A percentile compares a stretch with the other conserved stretches of the same genome.
phyloP scores from a whole-genome alignment of 805 yeast species.

The Brettanomyces anomalus region DNA sequence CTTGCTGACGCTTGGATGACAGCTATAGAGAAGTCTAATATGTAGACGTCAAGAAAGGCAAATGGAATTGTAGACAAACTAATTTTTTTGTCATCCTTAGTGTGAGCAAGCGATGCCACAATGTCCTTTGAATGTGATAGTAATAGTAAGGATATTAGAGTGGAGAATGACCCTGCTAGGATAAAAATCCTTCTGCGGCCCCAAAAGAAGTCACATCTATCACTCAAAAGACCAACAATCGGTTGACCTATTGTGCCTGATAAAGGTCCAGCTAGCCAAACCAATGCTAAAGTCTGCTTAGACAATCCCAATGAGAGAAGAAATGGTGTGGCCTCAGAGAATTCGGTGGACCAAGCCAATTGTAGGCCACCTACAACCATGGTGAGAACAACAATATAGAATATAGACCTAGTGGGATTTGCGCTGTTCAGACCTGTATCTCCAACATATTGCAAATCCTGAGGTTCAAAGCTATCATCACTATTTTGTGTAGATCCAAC shows the following conservation, averaged over 20 bases:
- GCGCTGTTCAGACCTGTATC: too few species aligned
- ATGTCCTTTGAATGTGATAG: slow-evolving; percentile 38
- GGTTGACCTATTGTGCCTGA: slow-evolving; percentile 61
- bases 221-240: slow-evolving; percentile 49
- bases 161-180: slow-evolving; percentile 42
- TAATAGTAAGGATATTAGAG: slow-evolving; percentile 34
- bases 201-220: slow-evolving; percentile 32
- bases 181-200: slow-evolving; percentile 55
- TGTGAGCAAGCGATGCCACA: slow-evolving; percentile 23
- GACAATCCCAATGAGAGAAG: slow-evolving; percentile 54
- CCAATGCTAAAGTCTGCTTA: slow-evolving; percentile 42
- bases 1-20: slow-evolving; percentile 53
- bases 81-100: slow-evolving; percentile 15
- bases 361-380: slow-evolving; percentile 49
- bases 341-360: slow-evolving; percentile 58
- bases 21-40: slow-evolving; percentile 48
- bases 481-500: too few species aligned
- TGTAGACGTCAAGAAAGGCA: slow-evolving; percentile 45
- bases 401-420: slow-evolving; percentile 36
- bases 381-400: slow-evolving; percentile 37
- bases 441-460: too few species aligned
- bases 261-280: slow-evolving; percentile 63
- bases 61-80: slow-evolving; percentile 32
- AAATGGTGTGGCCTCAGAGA: slow-evolving; percentile 55
- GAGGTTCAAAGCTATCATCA: too few species aligned